These are phyloP conservation scores for Strobilomyces echinocephalus DNA, from an alignment of 768 basidiomycete genomes.

Conservation along the genomic window DNA sequence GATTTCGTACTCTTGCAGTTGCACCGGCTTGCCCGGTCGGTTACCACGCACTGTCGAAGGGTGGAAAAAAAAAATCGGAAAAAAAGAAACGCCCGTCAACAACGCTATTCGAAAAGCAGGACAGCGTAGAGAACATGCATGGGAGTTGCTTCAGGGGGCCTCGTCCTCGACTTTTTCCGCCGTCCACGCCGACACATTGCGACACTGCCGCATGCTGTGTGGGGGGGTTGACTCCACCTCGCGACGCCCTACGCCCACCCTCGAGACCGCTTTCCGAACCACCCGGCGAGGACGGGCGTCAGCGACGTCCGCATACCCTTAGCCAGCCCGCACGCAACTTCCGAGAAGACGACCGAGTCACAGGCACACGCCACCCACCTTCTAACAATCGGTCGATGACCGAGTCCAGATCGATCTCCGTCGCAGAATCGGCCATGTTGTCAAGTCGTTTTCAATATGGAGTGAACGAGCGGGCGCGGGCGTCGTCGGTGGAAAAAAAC, in stretches of 20 bases:
- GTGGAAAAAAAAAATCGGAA: slow-evolving; percentile 8
- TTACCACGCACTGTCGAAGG: slow-evolving; percentile 81
- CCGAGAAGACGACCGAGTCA: slow-evolving; percentile 20
- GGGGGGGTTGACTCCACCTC: not conserved
- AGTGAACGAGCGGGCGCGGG: slow-evolving; percentile 11
- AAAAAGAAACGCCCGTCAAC: slow-evolving; percentile 16
- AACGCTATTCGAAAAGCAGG: slow-evolving; percentile 3
- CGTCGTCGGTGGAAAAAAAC: slow-evolving; percentile 21
- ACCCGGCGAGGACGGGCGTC: slow-evolving; percentile 1
- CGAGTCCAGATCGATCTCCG: slow-evolving; percentile 98
- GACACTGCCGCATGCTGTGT: slow-evolving; percentile 20
- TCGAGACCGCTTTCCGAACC: not conserved
- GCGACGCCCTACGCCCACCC: slow-evolving; percentile 11
- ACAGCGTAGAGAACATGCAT: not conserved
- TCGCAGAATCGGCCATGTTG: slow-evolving; percentile 71
- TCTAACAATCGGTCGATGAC: slow-evolving; percentile 98
- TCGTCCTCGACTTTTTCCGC: slow-evolving; percentile 10
- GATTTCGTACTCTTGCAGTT: slow-evolving; percentile 98
- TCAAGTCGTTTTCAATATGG: slow-evolving; percentile 13
- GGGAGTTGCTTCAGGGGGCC: not conserved
- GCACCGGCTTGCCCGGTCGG: slow-evolving; percentile 96
- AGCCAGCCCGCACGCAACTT: slow-evolving; percentile 1
- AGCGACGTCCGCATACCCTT: not conserved
- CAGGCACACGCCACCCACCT: slow-evolving; percentile 59
- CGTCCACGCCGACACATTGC: not conserved